These are phyloP conservation scores for Saussurea involucrata DNA, from an alignment of 129 eudicot species.

Conservation along the genomic window DNA sequence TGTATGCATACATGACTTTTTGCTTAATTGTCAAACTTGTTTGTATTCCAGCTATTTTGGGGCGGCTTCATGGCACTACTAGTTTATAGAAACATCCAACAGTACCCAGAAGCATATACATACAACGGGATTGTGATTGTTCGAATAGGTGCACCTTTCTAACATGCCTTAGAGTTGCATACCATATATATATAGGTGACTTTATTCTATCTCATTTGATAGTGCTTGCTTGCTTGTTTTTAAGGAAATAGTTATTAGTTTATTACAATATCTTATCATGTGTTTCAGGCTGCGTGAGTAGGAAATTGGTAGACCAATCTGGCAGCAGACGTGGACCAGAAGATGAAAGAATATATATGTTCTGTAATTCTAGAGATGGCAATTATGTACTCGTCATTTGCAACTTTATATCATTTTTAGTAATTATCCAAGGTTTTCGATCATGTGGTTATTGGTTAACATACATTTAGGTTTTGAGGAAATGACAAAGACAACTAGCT, in stretches of 20 bases:
- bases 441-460: neutral
- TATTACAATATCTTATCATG: neutral
- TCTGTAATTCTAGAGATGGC: conserved; percentile 91
- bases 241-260: neutral
- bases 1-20: neutral
- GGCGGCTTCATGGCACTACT: conserved; percentile 99
- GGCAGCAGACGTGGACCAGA: conserved; percentile 75
- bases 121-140: conserved; percentile 94
- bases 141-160: conserved; percentile 94
- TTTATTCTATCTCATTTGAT: neutral
- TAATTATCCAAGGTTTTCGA: neutral
- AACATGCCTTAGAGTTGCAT: neutral
- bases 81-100: conserved; percentile 81
- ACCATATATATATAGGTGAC: neutral
- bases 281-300: conserved; percentile 78
- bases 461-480: neutral
- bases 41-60: conserved; percentile 73
- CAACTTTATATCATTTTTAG: neutral
- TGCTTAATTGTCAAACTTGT: neutral
- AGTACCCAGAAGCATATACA: conserved; percentile 92
- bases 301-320: conserved; percentile 57
- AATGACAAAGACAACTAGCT: neutral
- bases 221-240: conserved; percentile 8
- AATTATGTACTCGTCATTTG: conserved; percentile 49
- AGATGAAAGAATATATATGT: conserved; percentile 64